phyloP scores from a whole-genome alignment of 768 basidiomycete genomes.

The Termitomyces sp. region DNA sequence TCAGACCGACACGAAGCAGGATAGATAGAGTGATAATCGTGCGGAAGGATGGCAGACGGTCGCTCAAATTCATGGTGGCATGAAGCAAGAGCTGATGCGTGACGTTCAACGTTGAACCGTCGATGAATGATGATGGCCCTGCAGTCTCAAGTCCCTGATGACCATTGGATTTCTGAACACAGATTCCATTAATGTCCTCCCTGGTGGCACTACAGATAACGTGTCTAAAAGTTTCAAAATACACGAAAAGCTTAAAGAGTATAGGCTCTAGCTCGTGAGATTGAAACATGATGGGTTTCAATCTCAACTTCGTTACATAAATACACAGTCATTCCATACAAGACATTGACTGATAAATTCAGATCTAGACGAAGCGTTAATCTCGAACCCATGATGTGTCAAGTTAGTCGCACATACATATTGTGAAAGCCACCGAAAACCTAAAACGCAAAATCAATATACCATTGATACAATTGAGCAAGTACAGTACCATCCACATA shows the following conservation, averaged over 20 bases:
- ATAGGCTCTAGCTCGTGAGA: not conserved
- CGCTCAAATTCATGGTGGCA: constrained; percentile 17
- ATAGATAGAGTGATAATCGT: constrained; percentile 49
- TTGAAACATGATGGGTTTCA: not conserved
- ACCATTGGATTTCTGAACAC: not conserved
- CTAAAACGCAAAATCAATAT: constrained; percentile 26
- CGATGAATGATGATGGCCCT: too few relatives aligned
- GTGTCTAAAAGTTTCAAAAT: not conserved
- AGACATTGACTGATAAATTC: not conserved
- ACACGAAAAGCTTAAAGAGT: not conserved
- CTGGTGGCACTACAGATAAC: not conserved
- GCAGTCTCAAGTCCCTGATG: too few relatives aligned
- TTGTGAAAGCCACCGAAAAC: constrained; percentile 96
- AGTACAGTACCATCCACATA: constrained; percentile 81
- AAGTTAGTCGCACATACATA: constrained; percentile 73
- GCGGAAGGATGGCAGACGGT: constrained; percentile 37
- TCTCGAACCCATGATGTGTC: not conserved
- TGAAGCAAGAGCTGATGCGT: not conserved
- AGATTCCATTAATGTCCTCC: not conserved
- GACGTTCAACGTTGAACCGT: too few relatives aligned
- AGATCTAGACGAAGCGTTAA: not conserved
- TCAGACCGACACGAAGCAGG: constrained; percentile 61
- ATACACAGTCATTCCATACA: not conserved
- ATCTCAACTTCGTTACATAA: not conserved
- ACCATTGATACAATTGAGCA: not conserved